Evolutionary conservation across 306 rosid genomes (phyloP).

Genomic region (Mimosa bimucronata): DNA sequence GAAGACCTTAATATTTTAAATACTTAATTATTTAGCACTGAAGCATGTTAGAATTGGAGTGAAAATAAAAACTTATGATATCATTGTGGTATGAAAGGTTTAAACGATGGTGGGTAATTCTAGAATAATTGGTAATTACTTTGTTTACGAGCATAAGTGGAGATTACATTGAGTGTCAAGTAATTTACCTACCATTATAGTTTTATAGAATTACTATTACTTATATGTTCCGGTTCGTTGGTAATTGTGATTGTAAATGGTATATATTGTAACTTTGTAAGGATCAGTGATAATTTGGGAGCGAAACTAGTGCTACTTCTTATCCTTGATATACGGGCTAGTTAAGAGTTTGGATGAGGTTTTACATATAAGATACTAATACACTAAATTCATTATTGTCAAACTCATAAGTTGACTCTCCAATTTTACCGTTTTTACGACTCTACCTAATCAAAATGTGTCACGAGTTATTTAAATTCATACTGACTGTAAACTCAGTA

Average conservation of each 20-base stretch:
- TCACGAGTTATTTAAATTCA: too few species aligned
- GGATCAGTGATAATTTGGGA: not conserved
- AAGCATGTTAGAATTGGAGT: not conserved
- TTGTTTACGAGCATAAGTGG: not conserved
- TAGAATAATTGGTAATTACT: not conserved
- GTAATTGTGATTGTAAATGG: not conserved
- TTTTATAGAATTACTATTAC: not conserved
- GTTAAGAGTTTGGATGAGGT: too few species aligned
- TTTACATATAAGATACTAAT: too few species aligned
- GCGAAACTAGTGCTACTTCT: not conserved
- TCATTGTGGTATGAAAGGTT: not conserved
- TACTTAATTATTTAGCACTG: not conserved
- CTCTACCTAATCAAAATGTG: too few species aligned
- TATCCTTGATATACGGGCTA: too few species aligned
- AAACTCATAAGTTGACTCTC: too few species aligned
- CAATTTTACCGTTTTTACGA: too few species aligned
- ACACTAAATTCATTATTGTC: rapidly evolving
- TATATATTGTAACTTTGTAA: not conserved
- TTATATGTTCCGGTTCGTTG: too few species aligned
- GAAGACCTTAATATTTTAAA: not conserved
- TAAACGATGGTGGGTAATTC: not conserved
- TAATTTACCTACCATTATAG: not conserved
- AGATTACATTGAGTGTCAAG: not conserved
- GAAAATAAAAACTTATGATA: too few species aligned
- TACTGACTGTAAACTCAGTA: too few species aligned